Evolutionary conservation across 2,329 filamentous ascomycete genomes (phyloP), one percentile per base, ranked within the genome.

Genomic region (Neocucurbitaria cava): DNA sequence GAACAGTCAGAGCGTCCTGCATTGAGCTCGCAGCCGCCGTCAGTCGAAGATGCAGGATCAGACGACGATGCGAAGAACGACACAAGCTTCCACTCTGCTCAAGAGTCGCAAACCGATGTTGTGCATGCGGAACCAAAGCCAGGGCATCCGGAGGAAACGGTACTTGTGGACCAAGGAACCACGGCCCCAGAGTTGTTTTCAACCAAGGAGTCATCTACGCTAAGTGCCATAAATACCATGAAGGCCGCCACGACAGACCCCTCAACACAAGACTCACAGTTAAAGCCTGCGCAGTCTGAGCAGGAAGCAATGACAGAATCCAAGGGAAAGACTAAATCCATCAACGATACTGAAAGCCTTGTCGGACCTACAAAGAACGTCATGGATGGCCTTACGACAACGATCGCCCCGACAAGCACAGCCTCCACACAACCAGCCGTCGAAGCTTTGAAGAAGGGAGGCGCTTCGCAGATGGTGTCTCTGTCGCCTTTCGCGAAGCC

Each of bases 401-500:
- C 26, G 8, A 18, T 31, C 5, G 30, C 8, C 36, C 17, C 18
- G 10, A 46, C 26, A 20, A 30, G 26, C 5, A 21, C 48, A 36
- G 15, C 49, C 35, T 26, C 28, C 17, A 36, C 43, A 41, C 15
- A 31, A 8, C 15, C 42, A 21, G 36, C 45, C 8, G 17, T 24
- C 9, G 59, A 59, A 2, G 18, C 48, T 3, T 42, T 20, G 4
- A 70, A 66, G 52, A 72, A 69, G 40, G 33, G 40, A 20, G 66
- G 68, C 11, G 57, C 62, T 17, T 64, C 68, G 31, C 66, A 70
- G 38, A 66, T 71, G 1, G 61, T 71, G 38, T 73, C 71, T 4
- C 59, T 74, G 8, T 59, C 62, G 30, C 67, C 68, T 1, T 74
- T 70, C 17, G 68, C 67, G 2, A 71, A 67, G 39, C 47, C 59